Percentiles rank a stretch among this genome's conserved stretches.
phyloP scores from a whole-genome alignment of 1,284 basidiomycete species.

The Irpex lacteus region DNA sequence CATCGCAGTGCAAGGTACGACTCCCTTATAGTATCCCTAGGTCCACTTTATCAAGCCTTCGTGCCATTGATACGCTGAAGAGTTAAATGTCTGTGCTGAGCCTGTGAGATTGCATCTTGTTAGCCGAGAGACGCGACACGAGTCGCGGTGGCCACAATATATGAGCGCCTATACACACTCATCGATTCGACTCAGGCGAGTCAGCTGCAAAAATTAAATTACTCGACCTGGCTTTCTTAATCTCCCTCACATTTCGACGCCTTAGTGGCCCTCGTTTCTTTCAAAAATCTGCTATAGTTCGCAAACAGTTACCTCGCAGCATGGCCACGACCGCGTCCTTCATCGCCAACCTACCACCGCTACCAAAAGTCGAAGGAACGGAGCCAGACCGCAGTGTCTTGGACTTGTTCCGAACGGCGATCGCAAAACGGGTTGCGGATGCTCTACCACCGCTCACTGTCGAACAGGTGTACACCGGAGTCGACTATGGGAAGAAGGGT shows the following conservation, averaged over 20 bases:
- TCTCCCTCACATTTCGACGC: conserved; percentile 2
- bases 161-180: background rate
- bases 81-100: background rate
- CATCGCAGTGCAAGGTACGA: too few species aligned
- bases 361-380: conserved; percentile 61
- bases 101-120: background rate
- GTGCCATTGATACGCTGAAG: too few species aligned
- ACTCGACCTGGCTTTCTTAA: background rate
- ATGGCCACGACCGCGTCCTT: conserved; percentile 20
- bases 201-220: background rate
- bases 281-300: background rate
- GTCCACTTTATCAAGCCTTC: too few species aligned
- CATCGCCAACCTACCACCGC: conserved; percentile 25
- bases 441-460: conserved; percentile 66
- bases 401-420: conserved; percentile 84
- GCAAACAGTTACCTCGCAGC: background rate
- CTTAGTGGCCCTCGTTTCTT: background rate
- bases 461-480: conserved; percentile 78
- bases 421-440: conserved; percentile 75
- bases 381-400: conserved; percentile 73
- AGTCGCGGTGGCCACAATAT: background rate
- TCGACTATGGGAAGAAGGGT: conserved; percentile 91
- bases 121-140: background rate
- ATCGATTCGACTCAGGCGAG: background rate
- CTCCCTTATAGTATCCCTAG: too few species aligned